Evolutionary conservation across 305 asterid genomes (phyloP).

Genomic region (Petunia hybrid): DNA sequence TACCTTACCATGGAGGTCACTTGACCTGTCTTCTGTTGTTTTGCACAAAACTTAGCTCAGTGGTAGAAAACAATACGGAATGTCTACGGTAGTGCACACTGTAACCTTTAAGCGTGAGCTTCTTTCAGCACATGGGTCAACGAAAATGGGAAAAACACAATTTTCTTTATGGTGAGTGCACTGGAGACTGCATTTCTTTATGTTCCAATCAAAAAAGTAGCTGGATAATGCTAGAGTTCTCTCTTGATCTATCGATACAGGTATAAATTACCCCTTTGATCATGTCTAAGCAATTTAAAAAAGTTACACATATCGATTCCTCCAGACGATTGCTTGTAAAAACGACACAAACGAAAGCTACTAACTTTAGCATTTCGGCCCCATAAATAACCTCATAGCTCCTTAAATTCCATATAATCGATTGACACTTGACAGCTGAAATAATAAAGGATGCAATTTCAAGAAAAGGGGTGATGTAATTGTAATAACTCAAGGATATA

Average conservation of each 20-base stretch:
- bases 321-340: not conserved
- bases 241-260: not conserved
- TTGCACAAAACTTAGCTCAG: constrained; percentile 1
- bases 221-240: not conserved
- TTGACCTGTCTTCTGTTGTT: not conserved
- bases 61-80: not conserved
- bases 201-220: not conserved
- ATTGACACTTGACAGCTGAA: not conserved
- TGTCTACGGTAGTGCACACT: no score
- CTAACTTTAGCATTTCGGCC: not conserved
- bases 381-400: not conserved
- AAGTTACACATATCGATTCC: not conserved
- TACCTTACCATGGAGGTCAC: not conserved
- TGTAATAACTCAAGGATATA: not conserved
- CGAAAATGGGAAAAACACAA: not conserved
- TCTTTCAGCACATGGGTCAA: not conserved
- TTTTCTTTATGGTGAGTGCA: not conserved
- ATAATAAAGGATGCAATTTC: not conserved
- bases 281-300: not conserved
- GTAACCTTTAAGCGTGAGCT: not conserved
- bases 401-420: not conserved
- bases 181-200: not conserved
- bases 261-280: not conserved
- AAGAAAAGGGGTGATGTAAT: not conserved
- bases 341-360: not conserved